These are phyloP conservation scores for Neofusicoccum umdonicola DNA, from an alignment of 2,329 filamentous ascomycete genomes.

Conservation along the genomic window DNA sequence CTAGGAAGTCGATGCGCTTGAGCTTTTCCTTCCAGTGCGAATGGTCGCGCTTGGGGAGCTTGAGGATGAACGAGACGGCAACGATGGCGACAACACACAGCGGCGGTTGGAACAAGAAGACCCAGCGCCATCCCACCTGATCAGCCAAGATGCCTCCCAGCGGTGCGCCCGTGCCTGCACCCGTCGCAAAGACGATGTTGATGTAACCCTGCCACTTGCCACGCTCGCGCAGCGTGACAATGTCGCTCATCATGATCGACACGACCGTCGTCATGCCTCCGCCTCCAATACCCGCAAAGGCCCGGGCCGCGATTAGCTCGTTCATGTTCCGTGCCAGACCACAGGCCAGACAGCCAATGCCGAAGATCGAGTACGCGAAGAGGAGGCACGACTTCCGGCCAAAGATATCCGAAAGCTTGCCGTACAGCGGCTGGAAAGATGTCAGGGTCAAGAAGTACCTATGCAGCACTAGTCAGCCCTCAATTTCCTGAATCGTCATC, in stretches of 20 bases:
- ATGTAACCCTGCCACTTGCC: conserved; percentile 73
- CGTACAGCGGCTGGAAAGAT: conserved; percentile 72
- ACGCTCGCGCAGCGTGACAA: conserved; percentile 66
- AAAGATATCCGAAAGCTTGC: conserved; percentile 69
- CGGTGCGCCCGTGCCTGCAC: conserved; percentile 67
- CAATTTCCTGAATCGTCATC: not conserved
- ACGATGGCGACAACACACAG: conserved; percentile 65
- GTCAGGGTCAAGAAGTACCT: conserved; percentile 73
- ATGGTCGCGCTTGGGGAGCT: conserved; percentile 58
- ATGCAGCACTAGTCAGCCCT: not conserved
- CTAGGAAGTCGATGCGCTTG: conserved; percentile 68
- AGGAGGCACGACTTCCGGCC: conserved; percentile 65
- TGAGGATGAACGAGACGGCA: conserved; percentile 61
- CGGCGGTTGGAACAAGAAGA: conserved; percentile 70
- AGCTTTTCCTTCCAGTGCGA: conserved; percentile 66
- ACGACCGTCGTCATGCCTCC: conserved; percentile 71
- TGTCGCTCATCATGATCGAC: conserved; percentile 67
- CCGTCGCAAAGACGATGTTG: conserved; percentile 69
- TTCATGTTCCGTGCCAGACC: conserved; percentile 62
- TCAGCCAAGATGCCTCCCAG: conserved; percentile 71
- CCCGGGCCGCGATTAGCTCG: conserved; percentile 64
- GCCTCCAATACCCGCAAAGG: conserved; percentile 64
- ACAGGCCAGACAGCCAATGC: conserved; percentile 62
- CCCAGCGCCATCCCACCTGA: conserved; percentile 73
- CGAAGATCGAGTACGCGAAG: conserved; percentile 64